Conservation (phyloP, 768 basidiomycete genomes). For the Amanita thiersii region DNA sequence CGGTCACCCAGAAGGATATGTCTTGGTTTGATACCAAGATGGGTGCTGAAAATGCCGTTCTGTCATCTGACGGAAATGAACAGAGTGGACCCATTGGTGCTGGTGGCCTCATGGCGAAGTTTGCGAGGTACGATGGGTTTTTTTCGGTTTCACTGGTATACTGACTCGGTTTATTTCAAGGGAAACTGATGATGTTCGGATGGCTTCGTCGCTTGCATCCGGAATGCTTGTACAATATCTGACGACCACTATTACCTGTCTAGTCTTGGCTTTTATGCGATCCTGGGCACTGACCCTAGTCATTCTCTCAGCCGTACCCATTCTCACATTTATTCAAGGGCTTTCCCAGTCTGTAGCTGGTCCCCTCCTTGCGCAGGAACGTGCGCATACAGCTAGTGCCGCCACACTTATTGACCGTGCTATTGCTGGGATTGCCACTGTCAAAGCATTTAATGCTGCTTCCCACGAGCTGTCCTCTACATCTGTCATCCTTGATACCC, state of each 20-base stretch:
- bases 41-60: conserved; percentile 42
- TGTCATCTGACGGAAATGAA: conserved; percentile 28
- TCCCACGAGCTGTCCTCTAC: conserved; percentile 33
- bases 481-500: conserved; percentile 34
- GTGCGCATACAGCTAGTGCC: conserved; percentile 56
- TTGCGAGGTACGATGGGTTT: conserved; percentile 51
- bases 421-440: conserved; percentile 70
- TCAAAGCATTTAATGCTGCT: conserved; percentile 88
- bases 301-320: conserved; percentile 83
- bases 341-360: conserved; percentile 62
- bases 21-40: conserved; percentile 88
- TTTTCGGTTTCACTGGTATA: not conserved
- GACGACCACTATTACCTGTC: conserved; percentile 69
- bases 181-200: conserved; percentile 90
- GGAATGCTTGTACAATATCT: conserved; percentile 77
- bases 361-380: conserved; percentile 63
- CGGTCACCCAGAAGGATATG: conserved; percentile 66
- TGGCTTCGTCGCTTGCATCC: conserved; percentile 72
- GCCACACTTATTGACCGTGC: conserved; percentile 79
- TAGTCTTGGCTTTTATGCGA: conserved; percentile 73
- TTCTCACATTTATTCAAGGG: conserved; percentile 69
- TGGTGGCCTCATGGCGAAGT: conserved; percentile 90
- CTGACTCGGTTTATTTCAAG: conserved; percentile 28
- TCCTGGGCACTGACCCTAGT: conserved; percentile 85
- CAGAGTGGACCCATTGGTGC: conserved; percentile 54